Conservation (phyloP, 2,329 filamentous ascomycete genomes). For the Fulvia fulva region DNA sequence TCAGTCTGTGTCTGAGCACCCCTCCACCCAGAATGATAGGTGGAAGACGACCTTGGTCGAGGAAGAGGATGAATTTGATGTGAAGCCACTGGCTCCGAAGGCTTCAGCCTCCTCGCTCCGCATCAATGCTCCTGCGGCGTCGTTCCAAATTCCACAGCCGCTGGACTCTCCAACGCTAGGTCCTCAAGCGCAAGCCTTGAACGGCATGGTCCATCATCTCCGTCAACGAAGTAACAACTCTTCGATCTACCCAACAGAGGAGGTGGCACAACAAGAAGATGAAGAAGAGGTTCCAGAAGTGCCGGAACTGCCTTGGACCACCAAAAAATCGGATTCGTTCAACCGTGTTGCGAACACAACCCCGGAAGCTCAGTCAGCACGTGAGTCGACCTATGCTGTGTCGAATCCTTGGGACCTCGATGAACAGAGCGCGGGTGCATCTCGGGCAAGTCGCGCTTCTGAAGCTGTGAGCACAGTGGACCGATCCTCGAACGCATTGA, state of each 20-base stretch:
- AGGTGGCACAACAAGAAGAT: conserved; percentile 43
- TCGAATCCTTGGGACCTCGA: conserved; percentile 56
- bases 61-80: conserved; percentile 29
- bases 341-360: conserved; percentile 6
- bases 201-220: conserved; percentile 61
- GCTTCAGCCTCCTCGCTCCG: conserved; percentile 18
- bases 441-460: conserved; percentile 8
- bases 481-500: neutral
- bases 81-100: conserved; percentile 8
- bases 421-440: conserved; percentile 28
- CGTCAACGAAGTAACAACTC: conserved; percentile 77
- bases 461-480: conserved; percentile 18
- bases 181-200: conserved; percentile 50
- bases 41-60: conserved; percentile 27
- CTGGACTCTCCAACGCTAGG: conserved; percentile 77
- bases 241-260: conserved; percentile 58
- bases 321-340: conserved; percentile 18
- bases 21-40: conserved; percentile 27
- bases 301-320: conserved; percentile 22
- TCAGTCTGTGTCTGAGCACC: conserved; percentile 35
- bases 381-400: conserved; percentile 47
- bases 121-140: conserved; percentile 12
- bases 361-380: conserved; percentile 17
- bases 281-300: conserved; percentile 21
- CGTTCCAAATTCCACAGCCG: conserved; percentile 4